Conservation (phyloP, 2,329 filamentous ascomycete species). For the Zalaria sp. region DNA sequence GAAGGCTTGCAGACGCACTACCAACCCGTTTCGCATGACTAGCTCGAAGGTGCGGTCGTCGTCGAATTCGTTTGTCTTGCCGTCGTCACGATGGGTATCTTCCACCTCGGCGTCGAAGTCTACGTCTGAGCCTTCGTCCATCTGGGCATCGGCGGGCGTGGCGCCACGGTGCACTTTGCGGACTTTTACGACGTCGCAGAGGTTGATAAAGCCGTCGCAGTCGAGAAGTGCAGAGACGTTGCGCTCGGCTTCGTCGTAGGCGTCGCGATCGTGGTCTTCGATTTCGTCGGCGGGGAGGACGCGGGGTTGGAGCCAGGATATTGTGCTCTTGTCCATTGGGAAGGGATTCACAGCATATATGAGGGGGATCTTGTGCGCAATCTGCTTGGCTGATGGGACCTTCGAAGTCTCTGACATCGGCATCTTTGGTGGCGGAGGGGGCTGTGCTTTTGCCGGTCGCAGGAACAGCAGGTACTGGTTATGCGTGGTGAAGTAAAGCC, state of each 20-base stretch:
- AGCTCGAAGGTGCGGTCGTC: slow-evolving; percentile 48
- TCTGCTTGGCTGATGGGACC: slow-evolving; percentile 40
- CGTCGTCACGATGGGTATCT: slow-evolving; percentile 37
- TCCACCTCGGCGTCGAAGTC: slow-evolving; percentile 36
- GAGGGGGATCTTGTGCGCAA: slow-evolving; percentile 43
- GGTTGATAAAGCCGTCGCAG: slow-evolving; percentile 51
- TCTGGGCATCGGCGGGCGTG: slow-evolving; percentile 35
- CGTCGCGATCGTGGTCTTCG: slow-evolving; percentile 41
- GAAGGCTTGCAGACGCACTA: slow-evolving; percentile 44
- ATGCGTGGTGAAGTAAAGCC: slow-evolving; percentile 50
- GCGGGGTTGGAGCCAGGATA: slow-evolving; percentile 41
- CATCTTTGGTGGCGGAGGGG: slow-evolving; percentile 42
- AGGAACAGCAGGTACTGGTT: slow-evolving; percentile 51
- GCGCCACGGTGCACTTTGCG: slow-evolving; percentile 40
- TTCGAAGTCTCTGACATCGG: slow-evolving; percentile 26
- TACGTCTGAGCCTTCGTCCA: slow-evolving; percentile 39
- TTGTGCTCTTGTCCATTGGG: slow-evolving; percentile 33
- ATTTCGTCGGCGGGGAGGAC: slow-evolving; percentile 27
- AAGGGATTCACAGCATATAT: slow-evolving; percentile 50
- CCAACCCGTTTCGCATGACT: slow-evolving; percentile 44
- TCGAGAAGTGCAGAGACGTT: slow-evolving; percentile 43
- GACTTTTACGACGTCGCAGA: slow-evolving; percentile 42
- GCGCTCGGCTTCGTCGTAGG: slow-evolving; percentile 43
- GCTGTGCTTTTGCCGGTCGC: slow-evolving; percentile 40
- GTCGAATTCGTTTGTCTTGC: slow-evolving; percentile 37